A percentile compares a stretch with the other conserved stretches of the same genome.
Conservation (phyloP, 257 asterid species). For the Rehmannia glutinosa region DNA sequence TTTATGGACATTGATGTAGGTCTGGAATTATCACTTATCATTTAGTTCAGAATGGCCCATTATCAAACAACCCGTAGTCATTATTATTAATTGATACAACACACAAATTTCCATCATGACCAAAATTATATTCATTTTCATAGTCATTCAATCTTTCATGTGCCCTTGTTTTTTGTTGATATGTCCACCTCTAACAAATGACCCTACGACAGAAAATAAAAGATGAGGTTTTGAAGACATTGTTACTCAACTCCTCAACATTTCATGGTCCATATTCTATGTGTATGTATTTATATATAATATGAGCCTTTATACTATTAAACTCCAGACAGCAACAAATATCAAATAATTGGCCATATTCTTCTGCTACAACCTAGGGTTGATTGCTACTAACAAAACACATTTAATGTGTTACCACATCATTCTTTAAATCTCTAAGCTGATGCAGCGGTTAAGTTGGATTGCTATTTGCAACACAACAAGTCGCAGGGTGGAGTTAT, state of each 20-base stretch:
- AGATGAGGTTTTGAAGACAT: neutral
- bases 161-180: conserved; percentile 26
- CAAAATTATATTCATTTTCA: neutral
- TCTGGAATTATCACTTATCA: neutral
- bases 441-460: too few relatives aligned
- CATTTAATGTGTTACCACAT: too few relatives aligned
- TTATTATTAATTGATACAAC: neutral
- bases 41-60: conserved; percentile 9
- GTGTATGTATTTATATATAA: neutral
- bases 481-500: too few relatives aligned
- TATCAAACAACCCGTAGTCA: conserved; percentile 13
- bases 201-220: conserved; percentile 8
- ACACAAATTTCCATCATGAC: conserved; percentile 6
- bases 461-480: too few relatives aligned
- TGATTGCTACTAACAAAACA: too few relatives aligned
- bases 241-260: neutral
- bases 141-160: conserved; percentile 21
- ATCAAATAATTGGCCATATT: too few relatives aligned
- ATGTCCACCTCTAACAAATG: conserved; percentile 18
- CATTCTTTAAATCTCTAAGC: too few relatives aligned
- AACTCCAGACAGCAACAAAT: too few relatives aligned
- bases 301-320: too few relatives aligned
- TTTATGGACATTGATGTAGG: too few relatives aligned
- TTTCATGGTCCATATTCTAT: neutral
- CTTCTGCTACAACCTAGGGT: too few relatives aligned